Evolutionary conservation across 306 rosid species (phyloP).

Genomic region (Prunus dulcis): DNA sequence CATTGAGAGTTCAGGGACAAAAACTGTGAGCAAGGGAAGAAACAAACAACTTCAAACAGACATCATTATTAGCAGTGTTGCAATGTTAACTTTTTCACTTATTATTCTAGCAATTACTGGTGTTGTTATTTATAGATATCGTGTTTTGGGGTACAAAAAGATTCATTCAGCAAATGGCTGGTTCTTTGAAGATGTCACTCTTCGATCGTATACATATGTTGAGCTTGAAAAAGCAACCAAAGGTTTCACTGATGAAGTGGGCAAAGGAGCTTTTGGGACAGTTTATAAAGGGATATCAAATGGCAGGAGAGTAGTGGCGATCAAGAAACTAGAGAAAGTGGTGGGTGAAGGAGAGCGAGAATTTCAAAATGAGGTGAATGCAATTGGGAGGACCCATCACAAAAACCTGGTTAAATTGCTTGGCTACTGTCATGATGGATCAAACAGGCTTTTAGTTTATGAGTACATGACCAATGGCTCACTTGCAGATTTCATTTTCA

Average conservation of each 20-base stretch:
- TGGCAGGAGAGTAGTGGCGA: slow-evolving; percentile 12
- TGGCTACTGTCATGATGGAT: slow-evolving; percentile 38
- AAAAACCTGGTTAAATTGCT: slow-evolving; percentile 24
- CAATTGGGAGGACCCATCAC: slow-evolving; percentile 27
- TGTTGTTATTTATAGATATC: slow-evolving; percentile 1
- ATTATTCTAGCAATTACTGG: not conserved
- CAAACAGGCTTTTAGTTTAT: slow-evolving; percentile 30
- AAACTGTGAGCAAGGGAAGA: not conserved
- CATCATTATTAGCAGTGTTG: slow-evolving; percentile 2
- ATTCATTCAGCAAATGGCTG: not conserved
- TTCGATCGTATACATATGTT: slow-evolving; percentile 15
- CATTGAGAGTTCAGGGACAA: not conserved
- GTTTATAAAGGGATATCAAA: slow-evolving; percentile 30
- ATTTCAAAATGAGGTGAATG: slow-evolving; percentile 24
- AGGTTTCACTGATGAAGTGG: slow-evolving; percentile 34
- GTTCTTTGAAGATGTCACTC: slow-evolving; percentile 12
- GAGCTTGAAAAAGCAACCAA: slow-evolving; percentile 34
- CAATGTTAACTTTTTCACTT: slow-evolving; percentile 5
- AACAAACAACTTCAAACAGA: not conserved
- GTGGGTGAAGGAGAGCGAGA: slow-evolving; percentile 20
- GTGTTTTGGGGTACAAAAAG: slow-evolving; percentile 2
- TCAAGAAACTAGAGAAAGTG: slow-evolving; percentile 26
- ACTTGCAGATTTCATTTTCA: slow-evolving; percentile 27
- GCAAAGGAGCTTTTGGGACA: slow-evolving; percentile 33
- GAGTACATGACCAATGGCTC: slow-evolving; percentile 40